Evolutionary conservation across 2,329 filamentous ascomycete species (phyloP), one percentile per base, ranked within the genome.

Genomic region (Aspergillus pseudoglaucus): DNA sequence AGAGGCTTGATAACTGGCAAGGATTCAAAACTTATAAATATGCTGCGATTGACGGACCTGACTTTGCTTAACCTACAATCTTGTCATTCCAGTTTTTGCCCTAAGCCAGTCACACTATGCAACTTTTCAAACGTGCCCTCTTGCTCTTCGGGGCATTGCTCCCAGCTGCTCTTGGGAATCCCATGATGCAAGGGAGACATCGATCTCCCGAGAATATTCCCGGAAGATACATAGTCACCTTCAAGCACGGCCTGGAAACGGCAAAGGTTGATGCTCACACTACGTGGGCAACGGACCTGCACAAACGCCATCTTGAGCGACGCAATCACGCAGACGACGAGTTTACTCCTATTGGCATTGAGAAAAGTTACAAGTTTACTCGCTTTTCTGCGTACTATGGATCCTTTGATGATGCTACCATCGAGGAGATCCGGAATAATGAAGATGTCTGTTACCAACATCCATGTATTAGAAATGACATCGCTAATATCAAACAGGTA

Each of bases 341-440:
- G 58, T 20, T 7, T 2, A 22, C 52, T 42, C 44, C 47, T 42
- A n/a, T 42, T 35, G 48, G 68, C 46, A 57, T 77, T 8, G 68
- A 74, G 55, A 68, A 69, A 53, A 67, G 64, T 12, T 75, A 68
- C 59, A 62, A 61, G 37, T 70, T 76, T 55, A 58, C 64, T 37
- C 58, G 63, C 42, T 75, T 72, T 58, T 69, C 70, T 43, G 71
- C 60, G 17, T 74, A 75, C 41, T 59, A 68, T 6, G 71, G 68
- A 15, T 63, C 68, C 23, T 75, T 77, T 50, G 73, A 76, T 53
- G 65, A 66, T 10, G 63, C 61, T 35, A 74, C 64, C 23, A 63
- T 72, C 27, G 62, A 61, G 38, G 60, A 66, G 50, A 72, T 76
- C 51, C 66, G 62, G 48, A 62, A 54, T 23, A 64, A 55, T 54